Percentiles rank a stretch among this genome's conserved stretches.
Conservation (phyloP, 768 basidiomycete species). For the Sutorius australiensis region DNA sequence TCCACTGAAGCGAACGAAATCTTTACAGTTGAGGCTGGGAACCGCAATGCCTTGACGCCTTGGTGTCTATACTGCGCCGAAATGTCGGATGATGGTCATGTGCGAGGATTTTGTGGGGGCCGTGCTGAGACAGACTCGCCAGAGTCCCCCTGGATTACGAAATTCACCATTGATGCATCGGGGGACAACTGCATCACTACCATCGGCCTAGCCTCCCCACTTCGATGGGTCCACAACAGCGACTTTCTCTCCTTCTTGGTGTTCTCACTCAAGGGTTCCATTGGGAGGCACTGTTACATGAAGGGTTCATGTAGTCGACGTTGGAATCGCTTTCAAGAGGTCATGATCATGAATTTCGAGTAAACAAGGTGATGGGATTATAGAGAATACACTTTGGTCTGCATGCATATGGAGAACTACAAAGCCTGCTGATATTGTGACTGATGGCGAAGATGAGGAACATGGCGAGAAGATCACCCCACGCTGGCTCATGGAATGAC, state of each 20-base stretch:
- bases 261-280: slow-evolving; percentile 1
- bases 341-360: background rate
- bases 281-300: slow-evolving; percentile 5
- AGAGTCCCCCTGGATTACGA: background rate
- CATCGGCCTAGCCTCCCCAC: background rate
- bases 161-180: slow-evolving; percentile 5
- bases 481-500: no score
- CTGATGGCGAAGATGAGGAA: no score
- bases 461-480: no score
- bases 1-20: background rate
- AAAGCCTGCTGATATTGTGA: no score
- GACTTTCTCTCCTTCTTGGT: background rate
- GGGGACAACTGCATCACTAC: background rate
- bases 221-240: background rate
- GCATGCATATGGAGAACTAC: background rate
- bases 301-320: background rate
- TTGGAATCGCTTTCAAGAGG: background rate
- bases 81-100: slow-evolving; percentile 6
- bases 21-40: background rate
- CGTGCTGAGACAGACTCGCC: background rate
- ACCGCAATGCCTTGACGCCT: background rate
- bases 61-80: background rate
- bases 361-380: no score
- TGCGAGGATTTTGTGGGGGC: background rate
- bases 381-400: background rate